Conservation (phyloP, 1,284 basidiomycete genomes). For the Trametes sp. region DNA sequence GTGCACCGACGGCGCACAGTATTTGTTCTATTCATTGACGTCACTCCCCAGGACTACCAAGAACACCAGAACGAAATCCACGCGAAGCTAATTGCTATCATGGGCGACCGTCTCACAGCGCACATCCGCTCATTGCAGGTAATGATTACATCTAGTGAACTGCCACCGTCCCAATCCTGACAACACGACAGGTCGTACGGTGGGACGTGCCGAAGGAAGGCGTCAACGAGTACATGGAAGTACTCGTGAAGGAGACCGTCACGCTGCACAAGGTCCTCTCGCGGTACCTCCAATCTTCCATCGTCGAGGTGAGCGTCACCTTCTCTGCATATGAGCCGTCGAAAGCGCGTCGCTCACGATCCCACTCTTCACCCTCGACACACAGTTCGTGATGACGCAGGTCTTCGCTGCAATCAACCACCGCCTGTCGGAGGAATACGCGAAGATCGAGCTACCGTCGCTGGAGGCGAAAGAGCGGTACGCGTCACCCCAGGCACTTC, state of each 20-base stretch:
- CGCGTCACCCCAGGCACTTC: conserved; percentile 25
- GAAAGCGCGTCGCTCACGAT: not conserved
- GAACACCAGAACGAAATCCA: conserved; percentile 99
- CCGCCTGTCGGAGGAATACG: conserved; percentile 86
- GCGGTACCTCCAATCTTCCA: conserved; percentile 81
- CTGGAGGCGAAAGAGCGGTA: conserved; percentile 87
- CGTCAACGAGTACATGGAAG: conserved; percentile 87
- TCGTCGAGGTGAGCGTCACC: conserved; percentile 75
- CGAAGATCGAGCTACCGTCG: conserved; percentile 79
- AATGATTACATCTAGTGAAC: conserved; percentile 8
- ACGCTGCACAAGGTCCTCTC: conserved; percentile 97
- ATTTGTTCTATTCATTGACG: not conserved
- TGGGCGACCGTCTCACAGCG: conserved; percentile 92
- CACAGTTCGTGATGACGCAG: conserved; percentile 88
- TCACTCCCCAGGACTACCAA: conserved; percentile 83
- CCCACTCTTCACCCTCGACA: not conserved
- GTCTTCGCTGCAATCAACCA: conserved; percentile 93
- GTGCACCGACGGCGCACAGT: not conserved
- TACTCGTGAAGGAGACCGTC: conserved; percentile 94
- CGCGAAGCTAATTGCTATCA: conserved; percentile 96
- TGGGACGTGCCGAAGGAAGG: conserved; percentile 73
- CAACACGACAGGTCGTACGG: conserved; percentile 62
- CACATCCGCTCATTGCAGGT: conserved; percentile 86
- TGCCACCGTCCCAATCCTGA: not conserved
- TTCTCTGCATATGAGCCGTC: conserved; percentile 8